Conservation (phyloP, 805 yeast genomes). For the Metschnikowia shivogae region DNA sequence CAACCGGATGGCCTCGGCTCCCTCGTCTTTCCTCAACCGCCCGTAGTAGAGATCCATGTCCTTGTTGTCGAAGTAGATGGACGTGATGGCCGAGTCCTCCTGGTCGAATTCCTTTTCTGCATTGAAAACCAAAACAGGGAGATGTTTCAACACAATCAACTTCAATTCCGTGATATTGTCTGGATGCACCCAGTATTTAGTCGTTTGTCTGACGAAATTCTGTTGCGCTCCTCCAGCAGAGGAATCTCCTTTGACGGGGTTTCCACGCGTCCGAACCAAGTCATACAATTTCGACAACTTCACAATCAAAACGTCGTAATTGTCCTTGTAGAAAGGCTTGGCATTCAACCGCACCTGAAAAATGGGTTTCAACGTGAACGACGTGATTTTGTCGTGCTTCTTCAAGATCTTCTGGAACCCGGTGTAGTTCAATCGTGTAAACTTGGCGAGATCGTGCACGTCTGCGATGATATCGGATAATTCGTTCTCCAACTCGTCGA, state of each 20-base stretch:
- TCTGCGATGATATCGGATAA: constrained; percentile 83
- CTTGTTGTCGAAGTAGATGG: constrained; percentile 90
- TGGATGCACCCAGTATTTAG: constrained; percentile 99
- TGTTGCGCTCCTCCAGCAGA: constrained; percentile 98
- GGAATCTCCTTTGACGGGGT: constrained; percentile 91
- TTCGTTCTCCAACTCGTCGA: constrained; percentile 42
- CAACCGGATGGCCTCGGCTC: constrained; percentile 96
- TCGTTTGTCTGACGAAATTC: constrained; percentile 96
- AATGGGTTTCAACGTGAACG: constrained; percentile 72
- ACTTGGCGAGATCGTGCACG: constrained; percentile 94
- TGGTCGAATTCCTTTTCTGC: constrained; percentile 92
- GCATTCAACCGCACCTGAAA: constrained; percentile 90
- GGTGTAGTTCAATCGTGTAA: constrained; percentile 87
- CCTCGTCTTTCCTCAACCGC: constrained; percentile 91
- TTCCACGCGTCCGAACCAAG: constrained; percentile 91
- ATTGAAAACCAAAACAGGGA: constrained; percentile 95
- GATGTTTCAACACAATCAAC: constrained; percentile 84
- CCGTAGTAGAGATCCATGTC: constrained; percentile 91
- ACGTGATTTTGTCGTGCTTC: constrained; percentile 90
- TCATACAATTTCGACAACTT: constrained; percentile 87
- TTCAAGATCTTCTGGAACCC: constrained; percentile 96
- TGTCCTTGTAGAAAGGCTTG: constrained; percentile 94
- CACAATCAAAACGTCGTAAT: constrained; percentile 84
- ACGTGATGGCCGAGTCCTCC: constrained; percentile 94
- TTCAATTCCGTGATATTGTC: constrained; percentile 96